phyloP scores from a whole-genome alignment of 805 yeast species.

The Saccharomycopsis sp. region DNA sequence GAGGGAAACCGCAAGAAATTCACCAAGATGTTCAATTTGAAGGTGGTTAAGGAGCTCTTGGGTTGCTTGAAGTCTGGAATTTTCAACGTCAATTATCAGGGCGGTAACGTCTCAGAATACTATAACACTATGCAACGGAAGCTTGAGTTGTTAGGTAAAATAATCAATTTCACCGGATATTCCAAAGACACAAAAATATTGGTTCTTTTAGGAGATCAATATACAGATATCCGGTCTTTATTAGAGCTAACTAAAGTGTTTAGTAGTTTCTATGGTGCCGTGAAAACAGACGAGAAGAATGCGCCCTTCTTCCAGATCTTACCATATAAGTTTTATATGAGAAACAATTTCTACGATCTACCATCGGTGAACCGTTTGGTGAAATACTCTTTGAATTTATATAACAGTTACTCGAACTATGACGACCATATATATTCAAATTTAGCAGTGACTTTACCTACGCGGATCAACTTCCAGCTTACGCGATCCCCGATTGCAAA shows the following conservation, averaged over 20 bases:
- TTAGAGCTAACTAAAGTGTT: constrained; percentile 42
- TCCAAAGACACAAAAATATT: constrained; percentile 41
- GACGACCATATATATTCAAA: constrained; percentile 31
- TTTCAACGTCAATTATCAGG: constrained; percentile 8
- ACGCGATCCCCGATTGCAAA: constrained; percentile 32
- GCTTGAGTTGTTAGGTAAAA: constrained; percentile 16
- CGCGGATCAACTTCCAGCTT: constrained; percentile 38
- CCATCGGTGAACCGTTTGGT: constrained; percentile 33
- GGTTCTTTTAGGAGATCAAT: constrained; percentile 43
- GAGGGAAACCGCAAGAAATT: constrained; percentile 9
- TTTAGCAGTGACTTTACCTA: constrained; percentile 37
- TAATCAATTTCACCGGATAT: constrained; percentile 21
- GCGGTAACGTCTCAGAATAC: constrained; percentile 23
- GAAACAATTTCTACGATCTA: constrained; percentile 29
- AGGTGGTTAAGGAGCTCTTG: neutral
- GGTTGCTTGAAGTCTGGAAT: constrained; percentile 5
- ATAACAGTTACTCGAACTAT: constrained; percentile 46
- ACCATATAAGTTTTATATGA: constrained; percentile 36
- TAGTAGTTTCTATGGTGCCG: constrained; percentile 37
- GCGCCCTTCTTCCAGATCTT: constrained; percentile 33
- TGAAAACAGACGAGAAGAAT: constrained; percentile 28
- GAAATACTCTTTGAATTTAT: constrained; percentile 46
- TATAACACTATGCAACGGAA: constrained; percentile 25
- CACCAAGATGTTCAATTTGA: neutral
- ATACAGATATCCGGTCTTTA: constrained; percentile 37